Base-by-base conservation (phyloP, 805 yeast species). In the Ascoidea rubescens region DNA sequence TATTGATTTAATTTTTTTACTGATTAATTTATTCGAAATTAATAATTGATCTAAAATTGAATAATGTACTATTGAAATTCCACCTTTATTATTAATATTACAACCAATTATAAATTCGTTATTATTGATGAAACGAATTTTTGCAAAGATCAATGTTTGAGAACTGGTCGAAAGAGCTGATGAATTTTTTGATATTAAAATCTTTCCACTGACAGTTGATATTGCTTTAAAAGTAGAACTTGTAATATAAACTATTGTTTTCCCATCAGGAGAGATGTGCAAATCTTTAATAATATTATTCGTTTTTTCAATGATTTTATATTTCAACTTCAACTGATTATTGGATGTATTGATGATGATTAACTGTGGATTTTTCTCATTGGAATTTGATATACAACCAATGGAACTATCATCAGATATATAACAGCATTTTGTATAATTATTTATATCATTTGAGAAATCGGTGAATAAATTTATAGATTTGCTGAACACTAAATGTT, bases 301-400 rank as follows among this genome's bases (percentile, higher is more conserved):
- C 5, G 59, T 67, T 16, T 71, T 71, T 1, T 88, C 74, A 53
- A 71, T 77, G 53, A 77, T 74, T 60, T 74, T 80, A 58, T 71
- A 73, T 47, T 71, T 73, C 53, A 77, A 75, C 48, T 75, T 78
- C 53, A 87, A 67, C 14, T 8, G 14, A 31, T 76, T 68, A 5
- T 71, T 74, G 5, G 77, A 74, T 56, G 82, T 78, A 55, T 87
- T 75, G 21, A 84, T 68, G 61, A 78, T 82, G 17, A 87, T 70
- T 5, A 74, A 66, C 0, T 87, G 78, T 0, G 93, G 91, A 5
- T 72, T 67, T 28, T 73, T 71, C 1, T 43, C 45, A 7, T 31
- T 33, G 16, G 91, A 80, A 31, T 90, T 80, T 53, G 87, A 80
- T 53, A 85, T 70, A 2, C 83, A 86, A 5, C 87, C 87, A 7